Conservation (phyloP, 2,329 filamentous ascomycete species). For the Cadophora sp. region DNA sequence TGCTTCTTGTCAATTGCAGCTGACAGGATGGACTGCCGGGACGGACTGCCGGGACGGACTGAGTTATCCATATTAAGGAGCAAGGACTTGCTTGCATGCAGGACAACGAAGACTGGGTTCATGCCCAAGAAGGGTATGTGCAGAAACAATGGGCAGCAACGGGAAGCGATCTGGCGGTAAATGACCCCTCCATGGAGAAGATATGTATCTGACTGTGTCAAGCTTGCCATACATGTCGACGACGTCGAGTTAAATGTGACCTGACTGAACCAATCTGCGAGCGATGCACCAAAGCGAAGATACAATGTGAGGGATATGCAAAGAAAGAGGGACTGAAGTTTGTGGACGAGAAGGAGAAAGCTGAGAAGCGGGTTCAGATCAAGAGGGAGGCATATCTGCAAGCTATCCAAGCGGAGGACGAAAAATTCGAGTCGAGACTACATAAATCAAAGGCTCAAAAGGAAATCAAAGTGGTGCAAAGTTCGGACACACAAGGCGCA, state of each 20-base stretch:
- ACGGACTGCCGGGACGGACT: neutral
- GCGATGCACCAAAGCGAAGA: slow-evolving; percentile 29
- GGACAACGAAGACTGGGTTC: neutral
- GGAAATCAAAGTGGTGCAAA: neutral
- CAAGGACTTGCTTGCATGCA: neutral
- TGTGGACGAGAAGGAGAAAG: slow-evolving; percentile 32
- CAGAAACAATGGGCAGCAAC: slow-evolving; percentile 1
- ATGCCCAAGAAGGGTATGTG: neutral
- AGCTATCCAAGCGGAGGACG: slow-evolving; percentile 29
- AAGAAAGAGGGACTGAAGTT: slow-evolving; percentile 28
- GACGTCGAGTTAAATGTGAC: slow-evolving; percentile 31
- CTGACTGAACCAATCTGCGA: slow-evolving; percentile 20
- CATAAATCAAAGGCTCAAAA: neutral
- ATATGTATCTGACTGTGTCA: neutral
- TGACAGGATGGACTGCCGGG: neutral
- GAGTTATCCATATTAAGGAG: neutral
- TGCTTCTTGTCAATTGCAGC: neutral
- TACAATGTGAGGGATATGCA: slow-evolving; percentile 29
- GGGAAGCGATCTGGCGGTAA: slow-evolving; percentile 10
- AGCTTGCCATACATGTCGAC: slow-evolving; percentile 31
- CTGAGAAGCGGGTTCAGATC: slow-evolving; percentile 31
- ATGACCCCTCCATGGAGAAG: neutral
- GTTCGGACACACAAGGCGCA: no score
- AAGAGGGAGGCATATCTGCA: slow-evolving; percentile 33
- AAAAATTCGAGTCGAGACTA: neutral